A percentile compares a stretch with the other conserved stretches of the same genome.
phyloP scores from a whole-genome alignment of 495 filamentous ascomycete genomes.

The Trichoderma parareesei region DNA sequence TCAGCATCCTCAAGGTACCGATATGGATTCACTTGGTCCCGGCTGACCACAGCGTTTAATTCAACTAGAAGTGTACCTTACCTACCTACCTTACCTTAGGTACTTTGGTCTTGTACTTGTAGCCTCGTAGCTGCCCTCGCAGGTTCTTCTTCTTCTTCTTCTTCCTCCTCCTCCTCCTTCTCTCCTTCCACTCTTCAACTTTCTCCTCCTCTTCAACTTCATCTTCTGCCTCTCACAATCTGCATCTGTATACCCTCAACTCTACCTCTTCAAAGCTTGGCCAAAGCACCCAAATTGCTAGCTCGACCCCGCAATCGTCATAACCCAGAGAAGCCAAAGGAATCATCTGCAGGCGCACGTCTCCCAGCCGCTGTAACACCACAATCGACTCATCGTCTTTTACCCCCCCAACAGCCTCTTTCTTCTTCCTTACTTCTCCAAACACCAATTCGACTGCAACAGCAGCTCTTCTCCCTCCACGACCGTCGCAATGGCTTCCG shows the following conservation, averaged over 20 bases:
- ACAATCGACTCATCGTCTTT: neutral
- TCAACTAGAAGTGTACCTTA: too few species aligned
- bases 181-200: neutral
- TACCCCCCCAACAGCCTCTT: neutral
- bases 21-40: too few species aligned
- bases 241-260: neutral
- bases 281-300: neutral
- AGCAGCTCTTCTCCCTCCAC: neutral
- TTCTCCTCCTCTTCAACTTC: neutral
- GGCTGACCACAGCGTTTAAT: too few species aligned
- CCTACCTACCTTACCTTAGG: too few species aligned
- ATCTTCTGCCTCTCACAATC: neutral
- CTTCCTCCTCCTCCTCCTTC: neutral
- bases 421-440: neutral
- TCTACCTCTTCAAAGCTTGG: neutral
- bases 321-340: neutral
- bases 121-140: too few species aligned
- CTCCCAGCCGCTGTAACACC: neutral
- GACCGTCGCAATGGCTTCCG: conserved; percentile 24
- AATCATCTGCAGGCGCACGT: neutral
- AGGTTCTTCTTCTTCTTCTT: neutral
- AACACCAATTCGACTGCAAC: neutral
- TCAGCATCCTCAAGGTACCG: too few species aligned
- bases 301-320: conserved; percentile 2
- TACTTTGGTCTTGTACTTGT: too few species aligned